Evolutionary conservation across 331 rosid species (phyloP), one percentile per base, ranked within the genome.

Genomic region (Malus hybrid): DNA sequence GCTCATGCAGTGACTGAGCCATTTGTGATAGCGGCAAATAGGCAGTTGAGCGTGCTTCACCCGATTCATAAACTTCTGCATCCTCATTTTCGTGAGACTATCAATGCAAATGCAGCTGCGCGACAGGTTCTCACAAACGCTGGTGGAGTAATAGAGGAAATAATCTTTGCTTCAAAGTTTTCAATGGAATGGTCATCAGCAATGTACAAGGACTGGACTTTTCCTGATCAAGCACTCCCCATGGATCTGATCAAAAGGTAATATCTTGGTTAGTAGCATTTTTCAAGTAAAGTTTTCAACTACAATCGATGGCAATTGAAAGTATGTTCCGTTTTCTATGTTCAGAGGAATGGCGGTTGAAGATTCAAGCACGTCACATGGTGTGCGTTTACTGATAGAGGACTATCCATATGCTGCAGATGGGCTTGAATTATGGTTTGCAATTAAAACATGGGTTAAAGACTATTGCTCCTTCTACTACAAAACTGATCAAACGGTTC

Each of bases 21-120:
- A 2, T 67, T 80, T 61, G 76, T 80, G 60, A 74, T 80, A 68
- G 79, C 83, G 16, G 54, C 83, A 10, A 80, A 74, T 39, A 68
- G 83, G 79, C 79, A 80, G 44, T 69, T 80, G n/a, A 80, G 83
- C 31, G 79, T 62, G 18, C 54, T 80, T 71, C 83, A 80, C 32
- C 83, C 83, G 4, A 50, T 80, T 68, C 5, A 74, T 69, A 80
- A 80, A 29, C 83, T 80, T 54, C 72, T 68, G 48, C 65, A 48
- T 42, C 85, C 87, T 34, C 87, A 84, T 42, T 84, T 77, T 27
- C 75, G 76, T 10, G 87, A 84, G 69, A 84, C 87, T 0, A 84
- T 84, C 85, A 77, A 77, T 28, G 81, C 81, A 16, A 84, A 84
- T 4, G 87, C 87, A 14, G 42, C 66, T 0, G 87, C 87, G 0